phyloP scores from a whole-genome alignment of 2,329 filamentous ascomycete species.

The Ilyonectria mors-panacis region DNA sequence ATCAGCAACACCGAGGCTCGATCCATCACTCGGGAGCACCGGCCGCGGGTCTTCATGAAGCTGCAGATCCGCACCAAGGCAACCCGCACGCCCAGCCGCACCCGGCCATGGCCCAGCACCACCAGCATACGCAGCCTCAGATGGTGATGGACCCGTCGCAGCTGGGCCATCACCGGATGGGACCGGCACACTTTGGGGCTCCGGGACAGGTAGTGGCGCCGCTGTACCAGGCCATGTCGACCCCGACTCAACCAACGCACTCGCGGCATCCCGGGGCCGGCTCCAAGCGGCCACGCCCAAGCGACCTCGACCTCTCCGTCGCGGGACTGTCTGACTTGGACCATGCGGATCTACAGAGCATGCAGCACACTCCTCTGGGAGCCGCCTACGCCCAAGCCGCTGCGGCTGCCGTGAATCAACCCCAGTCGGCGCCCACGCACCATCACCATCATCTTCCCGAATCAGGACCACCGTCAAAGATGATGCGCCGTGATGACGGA shows the following conservation, averaged over 20 bases:
- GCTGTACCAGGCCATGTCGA: constrained; percentile 66
- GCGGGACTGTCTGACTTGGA: constrained; percentile 67
- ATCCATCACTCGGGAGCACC: constrained; percentile 62
- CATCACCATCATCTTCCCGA: constrained; percentile 88
- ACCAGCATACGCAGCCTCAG: constrained; percentile 65
- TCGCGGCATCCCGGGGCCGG: constrained; percentile 51
- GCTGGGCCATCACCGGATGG: constrained; percentile 67
- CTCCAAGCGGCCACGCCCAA: constrained; percentile 69
- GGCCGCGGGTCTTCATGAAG: constrained; percentile 63
- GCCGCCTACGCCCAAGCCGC: constrained; percentile 65
- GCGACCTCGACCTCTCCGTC: constrained; percentile 71
- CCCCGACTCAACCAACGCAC: constrained; percentile 54
- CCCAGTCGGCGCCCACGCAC: constrained; percentile 71
- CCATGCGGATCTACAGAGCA: constrained; percentile 68
- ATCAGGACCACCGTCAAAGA: constrained; percentile 77
- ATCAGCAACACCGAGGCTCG: constrained; percentile 60
- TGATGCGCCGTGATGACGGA: constrained; percentile 73
- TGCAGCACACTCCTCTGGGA: constrained; percentile 69
- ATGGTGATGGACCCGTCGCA: constrained; percentile 70
- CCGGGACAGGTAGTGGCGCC: constrained; percentile 65
- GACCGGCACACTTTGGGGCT: constrained; percentile 67
- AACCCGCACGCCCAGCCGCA: constrained; percentile 51
- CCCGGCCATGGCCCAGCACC: constrained; percentile 59
- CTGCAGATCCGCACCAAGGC: constrained; percentile 56
- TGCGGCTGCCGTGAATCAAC: constrained; percentile 47